Evolutionary conservation across 768 basidiomycete species (phyloP).

Genomic region (Lactarius evosmus): DNA sequence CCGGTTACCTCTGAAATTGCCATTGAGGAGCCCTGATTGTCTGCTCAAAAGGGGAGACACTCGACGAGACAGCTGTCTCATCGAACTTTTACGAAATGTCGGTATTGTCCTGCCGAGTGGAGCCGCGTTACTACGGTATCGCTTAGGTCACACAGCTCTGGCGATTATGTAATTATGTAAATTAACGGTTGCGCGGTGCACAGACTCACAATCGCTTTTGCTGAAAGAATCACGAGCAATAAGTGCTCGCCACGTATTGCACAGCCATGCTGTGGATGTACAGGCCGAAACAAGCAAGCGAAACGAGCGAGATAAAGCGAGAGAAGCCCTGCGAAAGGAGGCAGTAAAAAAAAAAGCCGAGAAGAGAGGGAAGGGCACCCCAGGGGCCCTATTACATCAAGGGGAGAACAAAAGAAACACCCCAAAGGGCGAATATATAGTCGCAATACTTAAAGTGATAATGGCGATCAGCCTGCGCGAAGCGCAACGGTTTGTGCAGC

Average conservation of each 20-base stretch:
- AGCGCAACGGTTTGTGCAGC: background rate
- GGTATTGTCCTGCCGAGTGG: background rate
- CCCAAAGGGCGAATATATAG: background rate
- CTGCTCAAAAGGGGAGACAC: too few relatives aligned
- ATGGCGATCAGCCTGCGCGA: background rate
- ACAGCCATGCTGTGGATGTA: constrained; percentile 1
- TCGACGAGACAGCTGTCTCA: too few relatives aligned
- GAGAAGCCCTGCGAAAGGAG: background rate
- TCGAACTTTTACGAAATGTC: background rate
- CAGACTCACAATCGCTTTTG: background rate
- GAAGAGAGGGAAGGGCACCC: background rate
- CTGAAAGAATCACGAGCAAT: constrained; percentile 1
- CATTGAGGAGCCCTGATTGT: too few relatives aligned
- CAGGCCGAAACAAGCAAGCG: background rate
- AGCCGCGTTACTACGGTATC: background rate
- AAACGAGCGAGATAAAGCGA: background rate
- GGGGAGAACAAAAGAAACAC: background rate
- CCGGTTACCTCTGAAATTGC: too few relatives aligned
- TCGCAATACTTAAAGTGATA: background rate
- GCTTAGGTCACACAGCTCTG: background rate
- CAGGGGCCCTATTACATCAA: background rate
- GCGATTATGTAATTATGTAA: background rate
- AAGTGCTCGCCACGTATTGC: background rate
- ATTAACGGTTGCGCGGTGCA: background rate
- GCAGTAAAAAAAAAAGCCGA: background rate